Conservation (phyloP, 2,329 filamentous ascomycete species). For the Xylaria digitata region DNA sequence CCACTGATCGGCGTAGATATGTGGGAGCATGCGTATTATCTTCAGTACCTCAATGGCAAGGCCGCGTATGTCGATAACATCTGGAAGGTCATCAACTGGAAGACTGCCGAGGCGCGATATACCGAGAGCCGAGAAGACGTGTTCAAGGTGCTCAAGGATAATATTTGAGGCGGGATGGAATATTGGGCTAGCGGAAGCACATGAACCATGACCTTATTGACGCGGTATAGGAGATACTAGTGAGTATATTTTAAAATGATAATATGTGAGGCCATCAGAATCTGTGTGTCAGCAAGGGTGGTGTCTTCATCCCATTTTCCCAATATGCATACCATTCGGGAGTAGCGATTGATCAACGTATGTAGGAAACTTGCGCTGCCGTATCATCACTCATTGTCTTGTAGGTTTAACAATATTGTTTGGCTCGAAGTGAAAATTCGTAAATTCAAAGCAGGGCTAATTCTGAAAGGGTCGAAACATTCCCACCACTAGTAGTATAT, state of each 20-base stretch:
- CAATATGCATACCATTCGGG: neutral
- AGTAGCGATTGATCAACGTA: neutral
- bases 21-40: constrained; percentile 94
- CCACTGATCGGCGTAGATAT: constrained; percentile 85
- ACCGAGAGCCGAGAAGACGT: constrained; percentile 47
- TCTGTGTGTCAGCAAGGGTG: neutral
- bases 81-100: constrained; percentile 84
- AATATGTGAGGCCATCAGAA: neutral
- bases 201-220: neutral
- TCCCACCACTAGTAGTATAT: constrained; percentile 28
- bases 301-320: neutral
- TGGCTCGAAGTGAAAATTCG: neutral
- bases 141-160: constrained; percentile 48
- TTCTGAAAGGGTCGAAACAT: neutral
- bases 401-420: neutral
- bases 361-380: neutral
- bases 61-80: constrained; percentile 80
- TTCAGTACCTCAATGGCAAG: constrained; percentile 84
- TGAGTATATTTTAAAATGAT: neutral
- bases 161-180: constrained; percentile 37
- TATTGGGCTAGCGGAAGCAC: neutral
- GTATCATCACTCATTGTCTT: neutral
- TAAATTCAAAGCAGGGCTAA: neutral
- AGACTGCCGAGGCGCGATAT: constrained; percentile 73
- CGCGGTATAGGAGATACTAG: neutral